phyloP scores from a whole-genome alignment of 148 eudicot species.

The Oxyria digyna region DNA sequence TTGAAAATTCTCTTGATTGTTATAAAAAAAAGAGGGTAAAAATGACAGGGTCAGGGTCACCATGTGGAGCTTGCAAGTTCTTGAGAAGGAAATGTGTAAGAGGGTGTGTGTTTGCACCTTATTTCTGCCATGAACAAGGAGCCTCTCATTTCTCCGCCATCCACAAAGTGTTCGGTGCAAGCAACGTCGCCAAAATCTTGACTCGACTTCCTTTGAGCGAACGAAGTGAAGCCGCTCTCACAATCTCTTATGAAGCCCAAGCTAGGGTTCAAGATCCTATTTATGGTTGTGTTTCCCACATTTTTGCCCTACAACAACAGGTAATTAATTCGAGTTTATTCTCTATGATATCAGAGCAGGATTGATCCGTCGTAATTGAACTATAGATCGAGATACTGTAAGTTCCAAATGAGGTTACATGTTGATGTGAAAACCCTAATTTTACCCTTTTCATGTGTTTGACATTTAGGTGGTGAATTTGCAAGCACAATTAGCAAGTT shows the following conservation, averaged over 20 bases:
- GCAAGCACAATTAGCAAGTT: conserved; percentile 53
- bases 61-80: conserved; percentile 97
- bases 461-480: conserved; percentile 49
- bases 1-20: neutral
- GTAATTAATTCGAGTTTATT: conserved; percentile 16
- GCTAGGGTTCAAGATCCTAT: conserved; percentile 91
- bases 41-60: conserved; percentile 76
- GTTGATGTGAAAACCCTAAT: neutral
- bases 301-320: conserved; percentile 88
- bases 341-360: neutral
- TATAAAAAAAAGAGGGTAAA: neutral
- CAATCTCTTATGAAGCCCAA: conserved; percentile 89
- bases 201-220: conserved; percentile 56
- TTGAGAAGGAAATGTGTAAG: conserved; percentile 82
- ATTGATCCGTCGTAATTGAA: neutral
- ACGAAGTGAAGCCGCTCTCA: conserved; percentile 70
- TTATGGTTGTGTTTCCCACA: conserved; percentile 90
- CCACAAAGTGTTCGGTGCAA: conserved; percentile 89
- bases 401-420: too few relatives aligned
- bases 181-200: conserved; percentile 77
- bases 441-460: neutral
- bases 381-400: too few relatives aligned
- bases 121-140: conserved; percentile 89
- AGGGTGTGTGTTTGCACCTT: conserved; percentile 91
- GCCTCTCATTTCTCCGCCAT: conserved; percentile 78